Evolutionary conservation across 163 green algal species (phyloP).

Genomic region (Dunaliella salina): DNA sequence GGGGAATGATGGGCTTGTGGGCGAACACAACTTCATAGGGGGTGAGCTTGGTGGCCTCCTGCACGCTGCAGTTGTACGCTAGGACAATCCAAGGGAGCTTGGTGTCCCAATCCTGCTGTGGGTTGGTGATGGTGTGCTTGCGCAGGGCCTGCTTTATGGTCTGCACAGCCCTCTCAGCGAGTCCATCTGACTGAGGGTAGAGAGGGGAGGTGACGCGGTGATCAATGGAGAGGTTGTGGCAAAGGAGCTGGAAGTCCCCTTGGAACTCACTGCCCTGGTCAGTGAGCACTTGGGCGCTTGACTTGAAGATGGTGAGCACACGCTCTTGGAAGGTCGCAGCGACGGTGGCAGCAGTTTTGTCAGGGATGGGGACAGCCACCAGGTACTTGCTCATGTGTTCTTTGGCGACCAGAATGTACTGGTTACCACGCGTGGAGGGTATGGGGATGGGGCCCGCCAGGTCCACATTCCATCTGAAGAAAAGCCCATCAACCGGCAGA

Average conservation of each 20-base stretch:
- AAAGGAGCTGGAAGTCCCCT: not conserved
- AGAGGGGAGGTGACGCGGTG: not conserved
- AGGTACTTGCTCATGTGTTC: not conserved
- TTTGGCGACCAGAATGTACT: not conserved
- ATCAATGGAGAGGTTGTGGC: not conserved
- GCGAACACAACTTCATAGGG: too few species aligned
- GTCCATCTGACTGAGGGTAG: not conserved
- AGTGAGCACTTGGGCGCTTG: not conserved
- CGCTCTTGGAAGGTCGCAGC: not conserved
- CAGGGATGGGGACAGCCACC: not conserved
- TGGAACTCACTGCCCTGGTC: not conserved
- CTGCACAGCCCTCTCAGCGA: not conserved
- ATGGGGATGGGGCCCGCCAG: not conserved
- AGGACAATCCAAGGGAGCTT: too few species aligned
- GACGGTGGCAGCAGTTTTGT: not conserved
- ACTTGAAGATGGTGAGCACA: not conserved
- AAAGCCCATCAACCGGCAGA: not conserved
- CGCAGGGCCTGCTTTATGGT: not conserved
- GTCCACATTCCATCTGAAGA: not conserved
- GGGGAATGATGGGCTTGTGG: too few species aligned
- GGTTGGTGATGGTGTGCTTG: too few species aligned
- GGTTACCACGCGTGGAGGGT: not conserved
- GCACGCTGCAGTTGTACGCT: too few species aligned
- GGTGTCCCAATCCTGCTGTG: too few species aligned
- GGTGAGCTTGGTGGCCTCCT: too few species aligned